Evolutionary conservation across 768 basidiomycete genomes (phyloP), one percentile per base, ranked within the genome.

Genomic region (Collybia sp.): DNA sequence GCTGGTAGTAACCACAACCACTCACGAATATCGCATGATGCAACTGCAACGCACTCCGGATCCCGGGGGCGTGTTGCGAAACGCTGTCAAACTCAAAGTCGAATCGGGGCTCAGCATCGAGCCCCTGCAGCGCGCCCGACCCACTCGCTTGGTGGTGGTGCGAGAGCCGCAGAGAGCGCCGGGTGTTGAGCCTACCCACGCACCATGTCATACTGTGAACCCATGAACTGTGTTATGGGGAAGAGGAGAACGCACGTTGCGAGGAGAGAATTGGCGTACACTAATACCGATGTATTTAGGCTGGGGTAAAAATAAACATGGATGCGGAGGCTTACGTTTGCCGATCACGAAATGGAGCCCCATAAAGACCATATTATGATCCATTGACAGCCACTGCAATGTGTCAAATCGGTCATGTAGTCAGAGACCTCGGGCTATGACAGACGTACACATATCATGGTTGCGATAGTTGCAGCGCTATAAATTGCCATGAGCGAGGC

Each of bases 251-350:
- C 60, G n/a, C 25, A 61, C 60, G 71, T 65, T 12, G 71, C 70
- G 5, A 77, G 60, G 11, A 71, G 53, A 15, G 67, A 70, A 47
- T 73, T 77, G 8, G 73, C 70, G 32, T 77, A 77, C 35, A 76
- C 75, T 77, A 35, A 12, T 20, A 31, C 20, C 43, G 39, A 30
- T 30, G 20, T n/a, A 15, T 17, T 16, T 15, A 41, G 40, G 25
- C 12, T 38, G 18, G 37, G 32, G 12, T 25, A 5, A 20, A 30
- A 19, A 20, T 18, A 45, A 8, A 20, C 3, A 38, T 12, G 12
- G 30, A 2, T 30, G 30, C 12, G 37, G 42, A 6, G 12, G 51
- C 64, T 19, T 40, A 71, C 69, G 40, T 48, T 71, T 71, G 43
- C 64, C 57, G 43, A 71, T 68, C 15, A 67, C 55, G 43, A 70